A percentile compares a stretch with the other conserved stretches of the same genome.
phyloP scores from a whole-genome alignment of 805 yeast genomes.

The Saccharomycopsis selenospora region DNA sequence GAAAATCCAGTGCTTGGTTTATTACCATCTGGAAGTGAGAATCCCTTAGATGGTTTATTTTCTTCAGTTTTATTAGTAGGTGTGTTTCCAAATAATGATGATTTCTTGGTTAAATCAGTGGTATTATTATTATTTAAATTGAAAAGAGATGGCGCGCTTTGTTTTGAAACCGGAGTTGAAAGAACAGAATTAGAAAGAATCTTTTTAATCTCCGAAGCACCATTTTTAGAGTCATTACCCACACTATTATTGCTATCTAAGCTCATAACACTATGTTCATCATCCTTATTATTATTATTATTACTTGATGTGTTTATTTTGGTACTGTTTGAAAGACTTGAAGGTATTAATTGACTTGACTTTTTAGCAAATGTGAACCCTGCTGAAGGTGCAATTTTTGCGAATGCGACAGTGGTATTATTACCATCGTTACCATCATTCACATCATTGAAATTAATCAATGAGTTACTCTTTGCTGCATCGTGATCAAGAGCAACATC shows the following conservation, averaged over 20 bases:
- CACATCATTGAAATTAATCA: not conserved
- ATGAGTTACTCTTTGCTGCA: not conserved
- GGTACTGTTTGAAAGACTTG: not conserved
- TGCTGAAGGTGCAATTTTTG: not conserved
- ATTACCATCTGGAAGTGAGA: no score
- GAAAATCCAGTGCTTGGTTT: no score
- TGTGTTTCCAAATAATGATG: no score
- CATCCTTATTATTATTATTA: not conserved
- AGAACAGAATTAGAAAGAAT: no score
- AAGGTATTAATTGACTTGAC: no score
- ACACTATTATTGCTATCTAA: slow-evolving; percentile 1
- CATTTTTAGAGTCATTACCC: not conserved
- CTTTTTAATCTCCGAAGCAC: no score
- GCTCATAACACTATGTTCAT: not conserved
- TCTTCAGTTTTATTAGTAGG: no score
- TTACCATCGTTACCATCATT: not conserved
- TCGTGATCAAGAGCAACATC: not conserved
- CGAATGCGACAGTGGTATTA: not conserved
- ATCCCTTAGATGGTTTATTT: no score
- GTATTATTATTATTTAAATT: no score
- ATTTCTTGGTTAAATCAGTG: no score
- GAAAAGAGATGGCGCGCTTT: no score
- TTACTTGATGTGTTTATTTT: not conserved
- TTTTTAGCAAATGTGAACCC: not conserved
- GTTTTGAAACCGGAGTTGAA: no score